Base-by-base conservation (phyloP, 1,139 yeast species). In the Nakaseomyces kungkrabaensis region DNA sequence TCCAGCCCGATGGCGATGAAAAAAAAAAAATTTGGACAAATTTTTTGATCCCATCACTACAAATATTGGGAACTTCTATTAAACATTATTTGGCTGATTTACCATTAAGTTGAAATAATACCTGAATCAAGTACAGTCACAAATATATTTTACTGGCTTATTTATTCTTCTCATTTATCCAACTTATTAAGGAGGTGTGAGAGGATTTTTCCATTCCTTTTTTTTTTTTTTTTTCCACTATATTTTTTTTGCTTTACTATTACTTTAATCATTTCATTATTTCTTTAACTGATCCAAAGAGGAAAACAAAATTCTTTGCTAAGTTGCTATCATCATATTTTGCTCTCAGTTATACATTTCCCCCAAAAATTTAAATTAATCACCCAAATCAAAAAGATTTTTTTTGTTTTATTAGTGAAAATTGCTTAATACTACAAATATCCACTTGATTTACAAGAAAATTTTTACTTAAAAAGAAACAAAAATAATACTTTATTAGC, bases 1-100 rank as follows among this genome's bases (percentile, higher is more conserved):
- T 33, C 3, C 36, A 33, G 13, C 36, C 36, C 36, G 36, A 33
- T 33, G 27, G 31, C 41, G 5, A 17, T 17, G 42, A 17, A n/a
- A 5, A 17, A 38, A 38, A 38, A 25, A 8, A 8, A 38, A 38
- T 8, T 25, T 38, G 11, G 22, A 10, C 42, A 38, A 38, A 38
- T 24, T 8, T 38, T 33, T 38, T 38, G 42, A 38, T 38, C 42
- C 40, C 42, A 38, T 38, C 42, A 38, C 42, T 17, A 17, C 9
- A 7, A 29, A 29, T 29, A 7, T 29, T 9, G 1, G 31, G 6
- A 29, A 29, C 22, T 17, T 17, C 22, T 17, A 17, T 17, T 17
- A 17, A 17, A 17, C 22, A 17, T 17, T 29, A 29, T 29, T 29
- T 8, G 3, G 32, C 3, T 29, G 10, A 29, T 29, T 10, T 3